These are phyloP conservation scores for Teunomyces funiuensis DNA, from an alignment of 805 yeast species.

Conservation along the genomic window DNA sequence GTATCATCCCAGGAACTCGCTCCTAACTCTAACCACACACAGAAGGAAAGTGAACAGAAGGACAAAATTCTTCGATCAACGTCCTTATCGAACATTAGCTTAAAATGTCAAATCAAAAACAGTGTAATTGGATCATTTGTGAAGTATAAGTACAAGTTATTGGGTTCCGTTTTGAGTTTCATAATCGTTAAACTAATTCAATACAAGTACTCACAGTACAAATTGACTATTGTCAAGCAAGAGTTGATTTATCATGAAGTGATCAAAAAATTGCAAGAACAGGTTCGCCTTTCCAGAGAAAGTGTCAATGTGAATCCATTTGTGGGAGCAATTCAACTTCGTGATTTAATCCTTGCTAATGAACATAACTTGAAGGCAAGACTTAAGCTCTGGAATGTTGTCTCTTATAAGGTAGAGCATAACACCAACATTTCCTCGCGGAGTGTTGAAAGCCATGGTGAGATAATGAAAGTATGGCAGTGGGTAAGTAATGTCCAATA, in stretches of 20 bases:
- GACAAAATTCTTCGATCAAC: slow-evolving; percentile 68
- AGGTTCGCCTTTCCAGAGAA: slow-evolving; percentile 18
- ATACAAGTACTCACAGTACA: slow-evolving; percentile 36
- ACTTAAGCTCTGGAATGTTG: slow-evolving; percentile 56
- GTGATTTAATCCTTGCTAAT: slow-evolving; percentile 57
- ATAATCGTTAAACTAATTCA: slow-evolving; percentile 24
- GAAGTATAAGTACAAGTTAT: slow-evolving; percentile 21
- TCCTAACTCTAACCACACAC: slow-evolving; percentile 39
- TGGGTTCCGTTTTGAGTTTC: slow-evolving; percentile 16
- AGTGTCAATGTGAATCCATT: slow-evolving; percentile 39
- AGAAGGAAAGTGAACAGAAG: slow-evolving; percentile 36
- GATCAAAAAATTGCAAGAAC: slow-evolving; percentile 44
- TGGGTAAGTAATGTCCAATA: slow-evolving; percentile 53
- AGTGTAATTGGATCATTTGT: slow-evolving; percentile 43
- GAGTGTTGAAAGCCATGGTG: slow-evolving; percentile 78
- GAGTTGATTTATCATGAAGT: slow-evolving; percentile 49
- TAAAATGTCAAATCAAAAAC: slow-evolving; percentile 56
- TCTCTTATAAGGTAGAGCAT: slow-evolving; percentile 56
- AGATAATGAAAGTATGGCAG: slow-evolving; percentile 83
- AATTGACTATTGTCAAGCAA: slow-evolving; percentile 40
- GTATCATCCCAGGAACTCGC: slow-evolving; percentile 11
- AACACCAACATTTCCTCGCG: slow-evolving; percentile 64
- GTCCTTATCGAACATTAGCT: slow-evolving; percentile 62
- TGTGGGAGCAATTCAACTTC: slow-evolving; percentile 68
- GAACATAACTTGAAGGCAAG: slow-evolving; percentile 35